These are phyloP conservation scores for Acrodontium crateriforme DNA, from an alignment of 2,329 filamentous ascomycete genomes.

Conservation along the genomic window DNA sequence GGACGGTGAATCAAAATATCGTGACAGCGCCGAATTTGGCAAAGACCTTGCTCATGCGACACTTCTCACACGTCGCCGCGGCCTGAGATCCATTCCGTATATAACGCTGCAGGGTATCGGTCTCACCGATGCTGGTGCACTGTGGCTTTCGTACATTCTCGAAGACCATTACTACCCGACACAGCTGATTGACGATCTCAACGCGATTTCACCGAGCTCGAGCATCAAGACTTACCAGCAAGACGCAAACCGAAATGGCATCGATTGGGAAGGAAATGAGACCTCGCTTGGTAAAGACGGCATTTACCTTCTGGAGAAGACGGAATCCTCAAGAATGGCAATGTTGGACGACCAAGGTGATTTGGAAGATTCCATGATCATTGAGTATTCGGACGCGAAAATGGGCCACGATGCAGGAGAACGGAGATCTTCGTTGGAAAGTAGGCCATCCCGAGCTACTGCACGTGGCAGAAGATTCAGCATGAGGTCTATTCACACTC, in stretches of 20 bases:
- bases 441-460: constrained; percentile 7
- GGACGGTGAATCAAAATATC: not conserved
- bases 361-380: constrained; percentile 1
- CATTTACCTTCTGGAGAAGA: constrained; percentile 20
- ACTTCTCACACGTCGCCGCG: constrained; percentile 13
- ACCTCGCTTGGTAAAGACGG: constrained; percentile 19
- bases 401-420: not conserved
- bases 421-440: constrained; percentile 4
- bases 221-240: constrained; percentile 19
- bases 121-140: constrained; percentile 25
- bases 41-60: constrained; percentile 1
- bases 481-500: constrained; percentile 13
- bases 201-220: constrained; percentile 18
- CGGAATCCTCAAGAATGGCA: constrained; percentile 14
- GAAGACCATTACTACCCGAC: constrained; percentile 25
- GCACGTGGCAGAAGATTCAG: constrained; percentile 12
- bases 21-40: not conserved
- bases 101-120: constrained; percentile 22
- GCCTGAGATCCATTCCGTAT: constrained; percentile 28
- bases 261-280: constrained; percentile 22
- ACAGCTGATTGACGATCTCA: constrained; percentile 22
- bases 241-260: constrained; percentile 16
- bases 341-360: constrained; percentile 9
- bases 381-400: constrained; percentile 1
- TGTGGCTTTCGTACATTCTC: constrained; percentile 28